phyloP scores from a whole-genome alignment of 257 asterid species.

The Solanum sejunctum region DNA sequence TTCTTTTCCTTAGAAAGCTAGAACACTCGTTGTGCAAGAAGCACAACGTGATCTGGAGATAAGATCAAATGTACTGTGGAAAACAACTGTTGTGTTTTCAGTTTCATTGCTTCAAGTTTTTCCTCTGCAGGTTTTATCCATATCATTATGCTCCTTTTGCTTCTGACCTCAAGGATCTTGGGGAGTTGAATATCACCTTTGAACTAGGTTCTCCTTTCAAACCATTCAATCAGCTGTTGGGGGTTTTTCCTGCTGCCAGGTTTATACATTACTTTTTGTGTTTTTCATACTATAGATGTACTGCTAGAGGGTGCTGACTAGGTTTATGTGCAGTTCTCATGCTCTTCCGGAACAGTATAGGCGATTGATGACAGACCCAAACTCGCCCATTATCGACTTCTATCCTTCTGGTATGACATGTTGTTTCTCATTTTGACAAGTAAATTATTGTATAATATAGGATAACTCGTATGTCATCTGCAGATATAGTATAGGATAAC shows the following conservation, averaged over 20 bases:
- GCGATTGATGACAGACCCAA: slow-evolving; percentile 85
- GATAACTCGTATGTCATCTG: background rate
- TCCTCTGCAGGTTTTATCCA: slow-evolving; percentile 78
- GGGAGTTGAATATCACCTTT: slow-evolving; percentile 50
- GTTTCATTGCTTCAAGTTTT: slow-evolving; percentile 7
- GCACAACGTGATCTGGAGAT: background rate
- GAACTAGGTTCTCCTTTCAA: slow-evolving; percentile 88
- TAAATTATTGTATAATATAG: background rate
- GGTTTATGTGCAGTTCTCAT: slow-evolving; percentile 62
- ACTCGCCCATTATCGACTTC: slow-evolving; percentile 84
- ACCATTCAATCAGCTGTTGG: slow-evolving; percentile 90
- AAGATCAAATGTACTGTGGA: background rate
- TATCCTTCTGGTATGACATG: slow-evolving; percentile 67
- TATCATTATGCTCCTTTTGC: slow-evolving; percentile 99
- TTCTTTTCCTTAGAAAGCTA: background rate
- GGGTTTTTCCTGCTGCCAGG: slow-evolving; percentile 99
- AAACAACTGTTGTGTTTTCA: background rate
- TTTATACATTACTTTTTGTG: slow-evolving; percentile 12
- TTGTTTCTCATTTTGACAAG: background rate
- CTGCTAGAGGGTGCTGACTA: slow-evolving; percentile 17
- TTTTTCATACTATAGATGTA: background rate
- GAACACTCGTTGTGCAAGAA: background rate
- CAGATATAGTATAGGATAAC: background rate
- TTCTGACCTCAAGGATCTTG: slow-evolving; percentile 85
- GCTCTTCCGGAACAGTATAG: slow-evolving; percentile 85